A percentile compares a stretch with the other conserved stretches of the same genome.
Conservation (phyloP, 805 yeast genomes). For the Candida tallmaniae region DNA sequence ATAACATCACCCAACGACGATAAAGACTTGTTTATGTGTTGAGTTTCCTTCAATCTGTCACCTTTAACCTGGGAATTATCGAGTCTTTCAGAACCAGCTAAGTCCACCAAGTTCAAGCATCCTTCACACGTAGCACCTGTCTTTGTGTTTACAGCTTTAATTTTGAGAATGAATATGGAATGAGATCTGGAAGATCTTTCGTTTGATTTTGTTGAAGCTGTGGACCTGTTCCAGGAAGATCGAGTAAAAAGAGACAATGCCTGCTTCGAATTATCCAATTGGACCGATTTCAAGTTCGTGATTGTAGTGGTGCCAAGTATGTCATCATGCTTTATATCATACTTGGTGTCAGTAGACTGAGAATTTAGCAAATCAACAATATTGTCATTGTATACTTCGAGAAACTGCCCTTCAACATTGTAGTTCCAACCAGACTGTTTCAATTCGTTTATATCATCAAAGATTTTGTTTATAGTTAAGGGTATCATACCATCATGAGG, state of each 20-base stretch:
- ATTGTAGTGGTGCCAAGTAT: constrained; percentile 50
- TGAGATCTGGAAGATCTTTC: constrained; percentile 90
- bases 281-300: constrained; percentile 51
- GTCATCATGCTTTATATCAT: constrained; percentile 72
- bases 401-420: constrained; percentile 63
- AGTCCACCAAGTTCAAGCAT: constrained; percentile 73
- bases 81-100: constrained; percentile 92
- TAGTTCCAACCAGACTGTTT: constrained; percentile 60
- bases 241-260: constrained; percentile 47
- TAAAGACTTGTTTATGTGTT: constrained; percentile 80
- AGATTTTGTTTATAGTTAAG: constrained; percentile 65
- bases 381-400: constrained; percentile 86
- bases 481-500: constrained; percentile 77
- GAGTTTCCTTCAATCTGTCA: constrained; percentile 78
- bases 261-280: constrained; percentile 42
- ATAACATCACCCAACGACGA: constrained; percentile 91
- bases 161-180: constrained; percentile 63
- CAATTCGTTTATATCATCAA: constrained; percentile 47
- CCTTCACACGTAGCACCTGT: constrained; percentile 53
- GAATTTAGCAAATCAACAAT: constrained; percentile 59
- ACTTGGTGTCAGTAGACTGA: constrained; percentile 30
- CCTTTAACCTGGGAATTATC: constrained; percentile 74
- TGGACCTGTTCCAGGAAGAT: constrained; percentile 62
- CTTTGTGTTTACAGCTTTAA: constrained; percentile 49
- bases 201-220: constrained; percentile 79